Conservation (phyloP, 108 stramenopile genomes). For the Cyclotella sp. region DNA sequence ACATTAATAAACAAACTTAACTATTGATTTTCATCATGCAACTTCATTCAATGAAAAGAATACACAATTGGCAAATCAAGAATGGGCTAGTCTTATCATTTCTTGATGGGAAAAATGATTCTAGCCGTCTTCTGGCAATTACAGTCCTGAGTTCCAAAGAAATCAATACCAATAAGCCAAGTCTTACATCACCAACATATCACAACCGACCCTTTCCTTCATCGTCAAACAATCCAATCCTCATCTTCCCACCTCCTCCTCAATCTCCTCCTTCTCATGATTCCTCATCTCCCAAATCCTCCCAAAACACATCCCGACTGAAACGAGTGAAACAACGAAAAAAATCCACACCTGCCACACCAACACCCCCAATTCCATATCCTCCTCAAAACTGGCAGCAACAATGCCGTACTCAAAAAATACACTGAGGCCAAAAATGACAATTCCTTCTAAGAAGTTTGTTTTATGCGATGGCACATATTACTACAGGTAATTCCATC, state of each 20-base stretch:
- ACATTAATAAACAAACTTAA: too few species aligned
- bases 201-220: too few species aligned
- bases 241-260: background rate
- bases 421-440: conserved; percentile 75
- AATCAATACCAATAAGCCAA: background rate
- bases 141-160: background rate
- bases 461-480: too few species aligned
- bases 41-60: too few species aligned
- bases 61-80: too few species aligned
- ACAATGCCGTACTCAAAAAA: conserved; percentile 73
- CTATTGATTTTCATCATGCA: too few species aligned
- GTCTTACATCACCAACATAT: background rate
- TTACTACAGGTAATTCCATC: too few species aligned
- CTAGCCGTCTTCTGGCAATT: too few species aligned
- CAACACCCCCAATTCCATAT: conserved; percentile 68
- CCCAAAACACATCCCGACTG: conserved; percentile 76
- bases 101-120: too few species aligned
- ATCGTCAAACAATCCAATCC: background rate
- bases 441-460: conserved; percentile 78
- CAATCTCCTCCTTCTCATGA: too few species aligned
- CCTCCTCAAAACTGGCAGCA: conserved; percentile 72
- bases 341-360: conserved; percentile 83
- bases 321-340: conserved; percentile 83
- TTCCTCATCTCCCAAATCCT: conserved; percentile 45
- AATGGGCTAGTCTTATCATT: too few species aligned